A percentile compares a stretch with the other conserved stretches of the same genome.
Evolutionary conservation across 805 yeast species (phyloP).

Genomic region (Priceomyces carsonii): DNA sequence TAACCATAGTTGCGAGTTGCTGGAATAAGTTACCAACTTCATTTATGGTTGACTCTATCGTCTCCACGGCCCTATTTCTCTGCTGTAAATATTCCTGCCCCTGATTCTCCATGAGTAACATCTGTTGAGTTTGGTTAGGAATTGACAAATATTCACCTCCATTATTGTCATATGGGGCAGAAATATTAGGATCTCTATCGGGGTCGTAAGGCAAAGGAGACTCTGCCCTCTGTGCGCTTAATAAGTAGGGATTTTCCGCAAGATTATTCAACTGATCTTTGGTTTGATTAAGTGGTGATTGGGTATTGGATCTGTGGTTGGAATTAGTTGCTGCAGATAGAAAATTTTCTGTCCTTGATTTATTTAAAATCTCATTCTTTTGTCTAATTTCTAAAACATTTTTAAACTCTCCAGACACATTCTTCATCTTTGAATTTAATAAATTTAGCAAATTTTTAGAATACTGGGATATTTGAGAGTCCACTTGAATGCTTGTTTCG

Average conservation of each 20-base stretch:
- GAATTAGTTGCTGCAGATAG: constrained; percentile 49
- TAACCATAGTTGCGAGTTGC: constrained; percentile 96
- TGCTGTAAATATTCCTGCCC: constrained; percentile 73
- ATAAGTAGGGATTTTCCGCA: constrained; percentile 42
- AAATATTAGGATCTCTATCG: constrained; percentile 24
- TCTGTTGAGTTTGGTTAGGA: constrained; percentile 81
- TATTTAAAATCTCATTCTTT: constrained; percentile 74
- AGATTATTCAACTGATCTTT: constrained; percentile 15
- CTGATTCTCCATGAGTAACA: constrained; percentile 79
- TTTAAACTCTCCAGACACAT: constrained; percentile 89
- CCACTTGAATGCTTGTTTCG: constrained; percentile 41
- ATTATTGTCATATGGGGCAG: constrained; percentile 28
- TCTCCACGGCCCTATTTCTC: constrained; percentile 87
- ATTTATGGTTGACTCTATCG: constrained; percentile 94
- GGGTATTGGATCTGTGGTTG: constrained; percentile 24
- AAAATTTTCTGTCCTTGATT: constrained; percentile 81
- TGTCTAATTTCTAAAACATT: constrained; percentile 88
- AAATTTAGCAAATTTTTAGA: constrained; percentile 84
- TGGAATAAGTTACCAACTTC: constrained; percentile 94
- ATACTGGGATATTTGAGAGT: constrained; percentile 69
- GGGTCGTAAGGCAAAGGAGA: constrained; percentile 24
- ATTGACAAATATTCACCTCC: constrained; percentile 63
- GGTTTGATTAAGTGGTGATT: constrained; percentile 26
- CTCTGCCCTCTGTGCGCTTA: constrained; percentile 13
- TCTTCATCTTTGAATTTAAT: constrained; percentile 85